A percentile compares a stretch with the other conserved stretches of the same genome.
Conservation (phyloP, 305 asterid species). For the Fraxinus latifolia region DNA sequence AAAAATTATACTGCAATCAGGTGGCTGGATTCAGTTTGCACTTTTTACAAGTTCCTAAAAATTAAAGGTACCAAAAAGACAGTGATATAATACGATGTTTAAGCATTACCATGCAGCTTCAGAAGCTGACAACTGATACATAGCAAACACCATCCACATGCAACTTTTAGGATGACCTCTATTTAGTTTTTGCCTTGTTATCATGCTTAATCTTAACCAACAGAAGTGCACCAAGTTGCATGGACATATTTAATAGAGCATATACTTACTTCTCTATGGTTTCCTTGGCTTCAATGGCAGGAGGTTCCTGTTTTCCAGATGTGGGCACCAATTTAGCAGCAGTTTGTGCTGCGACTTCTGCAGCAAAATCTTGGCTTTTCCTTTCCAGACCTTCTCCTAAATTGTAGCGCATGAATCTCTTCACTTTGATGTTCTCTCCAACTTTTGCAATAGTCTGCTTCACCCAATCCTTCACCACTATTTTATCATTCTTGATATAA, state of each 20-base stretch:
- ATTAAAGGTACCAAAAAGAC: not conserved
- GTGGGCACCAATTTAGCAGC: slow-evolving; percentile 53
- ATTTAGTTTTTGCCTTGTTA: not conserved
- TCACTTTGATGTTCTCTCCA: slow-evolving; percentile 89
- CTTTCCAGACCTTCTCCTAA: slow-evolving; percentile 96
- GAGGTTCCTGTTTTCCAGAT: slow-evolving; percentile 50
- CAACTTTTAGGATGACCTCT: slow-evolving; percentile 1
- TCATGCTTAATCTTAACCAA: slow-evolving; percentile 10
- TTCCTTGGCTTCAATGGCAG: slow-evolving; percentile 51
- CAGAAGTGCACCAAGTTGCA: not conserved
- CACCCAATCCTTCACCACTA: slow-evolving; percentile 82
- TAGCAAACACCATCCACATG: not conserved
- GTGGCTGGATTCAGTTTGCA: not conserved
- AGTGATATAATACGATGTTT: not conserved
- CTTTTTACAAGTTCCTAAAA: not conserved
- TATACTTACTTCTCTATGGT: slow-evolving; percentile 60
- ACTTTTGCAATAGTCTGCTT: slow-evolving; percentile 83
- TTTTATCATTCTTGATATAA: slow-evolving; percentile 84
- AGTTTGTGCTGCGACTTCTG: slow-evolving; percentile 98
- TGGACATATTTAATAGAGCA: not conserved
- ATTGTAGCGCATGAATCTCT: slow-evolving; percentile 75
- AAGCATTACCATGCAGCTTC: not conserved
- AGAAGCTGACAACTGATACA: not conserved
- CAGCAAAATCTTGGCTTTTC: slow-evolving; percentile 90
- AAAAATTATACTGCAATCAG: not conserved